Evolutionary conservation across 192 early-diverging fungal species (phyloP).

Genomic region (Umbelopsis sp.): DNA sequence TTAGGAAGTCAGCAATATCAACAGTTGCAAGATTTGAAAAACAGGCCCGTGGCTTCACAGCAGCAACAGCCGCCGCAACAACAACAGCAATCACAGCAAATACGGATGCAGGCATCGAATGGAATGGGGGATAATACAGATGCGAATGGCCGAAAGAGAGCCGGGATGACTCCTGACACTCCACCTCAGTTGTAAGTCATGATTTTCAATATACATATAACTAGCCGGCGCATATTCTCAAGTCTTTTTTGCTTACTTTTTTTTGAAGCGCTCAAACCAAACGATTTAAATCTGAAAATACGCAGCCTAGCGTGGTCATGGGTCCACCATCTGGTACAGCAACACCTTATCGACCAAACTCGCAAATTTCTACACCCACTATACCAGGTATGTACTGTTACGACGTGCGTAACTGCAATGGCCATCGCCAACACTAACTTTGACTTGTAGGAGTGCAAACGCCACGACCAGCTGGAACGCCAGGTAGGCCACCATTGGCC

Average conservation of each 20-base stretch:
- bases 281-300: conserved; percentile 35
- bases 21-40: conserved; percentile 47
- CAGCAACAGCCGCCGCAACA: conserved; percentile 25
- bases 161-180: neutral
- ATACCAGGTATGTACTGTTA: neutral
- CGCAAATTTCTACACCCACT: conserved; percentile 10
- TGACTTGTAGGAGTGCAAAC: neutral
- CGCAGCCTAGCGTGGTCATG: neutral
- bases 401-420: neutral
- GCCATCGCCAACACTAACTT: too few species aligned
- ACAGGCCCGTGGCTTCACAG: conserved; percentile 28
- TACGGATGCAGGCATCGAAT: conserved; percentile 14
- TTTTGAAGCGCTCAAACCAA: conserved; percentile 29
- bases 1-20: conserved; percentile 49
- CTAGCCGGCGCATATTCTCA: too few species aligned
- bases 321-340: conserved; percentile 22
- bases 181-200: conserved; percentile 10
- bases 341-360: neutral
- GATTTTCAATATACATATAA: neutral
- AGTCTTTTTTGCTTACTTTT: neutral
- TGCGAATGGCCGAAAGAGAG: conserved; percentile 10
- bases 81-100: conserved; percentile 20
- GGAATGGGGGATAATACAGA: conserved; percentile 4
- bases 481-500: conserved; percentile 21
- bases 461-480: neutral